Base-by-base conservation (phyloP, 2,329 filamentous ascomycete genomes). In the Aspergillus sergii region DNA sequence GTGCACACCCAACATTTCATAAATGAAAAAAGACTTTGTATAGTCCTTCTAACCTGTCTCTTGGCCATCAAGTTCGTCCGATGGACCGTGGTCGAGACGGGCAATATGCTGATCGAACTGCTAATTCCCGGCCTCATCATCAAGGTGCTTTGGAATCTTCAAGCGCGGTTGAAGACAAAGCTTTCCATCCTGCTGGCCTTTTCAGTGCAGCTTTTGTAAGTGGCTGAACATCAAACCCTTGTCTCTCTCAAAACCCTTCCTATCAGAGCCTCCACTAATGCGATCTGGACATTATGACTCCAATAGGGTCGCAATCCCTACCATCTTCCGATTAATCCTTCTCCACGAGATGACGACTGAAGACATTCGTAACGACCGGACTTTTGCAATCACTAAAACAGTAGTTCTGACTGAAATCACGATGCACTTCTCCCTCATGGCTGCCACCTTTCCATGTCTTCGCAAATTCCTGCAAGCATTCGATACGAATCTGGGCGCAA, bases 351-450 rank as follows among this genome's bases (percentile, higher is more conserved):
- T 39, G 21, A 36, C 28, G 0, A 7, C 19, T 1, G 3, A n/a
- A 19, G 26, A 51, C 2, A 21, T 16, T 19, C n/a, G 10, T 3
- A 21, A 23, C 19, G 45, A 58, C 36, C 10, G 28, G 7, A 58
- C 45, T 7, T 50, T 50, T 41, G 19, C 28, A 3, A 32, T 58
- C n/a, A 39, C 57, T 5, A 34, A 58, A 1, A 19, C 57, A 0
- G 46, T 48, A 6, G 19, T 58, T 1, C 23, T 50, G n/a, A 50
- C 57, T 8, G 57, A 58, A 51, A 45, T 58, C n/a, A 43, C 45
- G 2, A 58, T 58, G 57, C 57, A 58, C 19, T 58, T 58, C 11
- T 51, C 57, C 6, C 57, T 58, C 30, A 58, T 58, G 14, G 45
- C 45, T 10, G 57, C 57, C 3, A 58, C 57, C 10, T 58, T 58